A percentile compares a stretch with the other conserved stretches of the same genome.
Evolutionary conservation across 2,329 filamentous ascomycete genomes (phyloP).

Genomic region (Venturia effusa): DNA sequence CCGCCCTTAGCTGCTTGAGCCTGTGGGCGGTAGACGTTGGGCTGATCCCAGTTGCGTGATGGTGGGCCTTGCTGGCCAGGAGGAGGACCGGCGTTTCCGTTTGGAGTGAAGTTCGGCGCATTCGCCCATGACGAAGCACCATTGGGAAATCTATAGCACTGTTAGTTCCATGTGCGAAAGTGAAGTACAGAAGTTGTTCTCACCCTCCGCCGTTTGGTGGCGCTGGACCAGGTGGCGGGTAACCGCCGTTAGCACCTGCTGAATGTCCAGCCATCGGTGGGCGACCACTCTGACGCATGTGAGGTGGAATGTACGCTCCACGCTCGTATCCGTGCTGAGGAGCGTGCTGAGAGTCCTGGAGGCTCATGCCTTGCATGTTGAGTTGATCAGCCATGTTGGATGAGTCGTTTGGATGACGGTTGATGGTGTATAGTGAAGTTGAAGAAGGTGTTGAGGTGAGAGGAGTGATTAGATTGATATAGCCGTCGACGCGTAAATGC

Average conservation of each 20-base stretch:
- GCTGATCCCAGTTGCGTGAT: conserved; percentile 8
- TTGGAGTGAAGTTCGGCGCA: conserved; percentile 46
- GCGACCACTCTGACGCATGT: conserved; percentile 58
- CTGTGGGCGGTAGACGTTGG: conserved; percentile 6
- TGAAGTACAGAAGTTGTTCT: not conserved
- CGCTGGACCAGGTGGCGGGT: not conserved
- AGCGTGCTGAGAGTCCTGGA: conserved; percentile 56
- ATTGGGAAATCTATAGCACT: not conserved
- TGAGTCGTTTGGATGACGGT: not conserved
- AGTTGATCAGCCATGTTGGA: conserved; percentile 70
- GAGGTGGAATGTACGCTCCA: conserved; percentile 75
- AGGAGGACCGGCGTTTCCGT: conserved; percentile 14
- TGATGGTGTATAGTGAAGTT: not conserved
- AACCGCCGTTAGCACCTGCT: conserved; percentile 9
- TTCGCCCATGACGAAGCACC: conserved; percentile 34
- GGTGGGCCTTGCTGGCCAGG: conserved; percentile 1
- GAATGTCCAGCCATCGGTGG: conserved; percentile 37
- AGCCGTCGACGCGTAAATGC: not conserved
- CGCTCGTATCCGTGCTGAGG: conserved; percentile 41
- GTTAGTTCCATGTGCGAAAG: not conserved
- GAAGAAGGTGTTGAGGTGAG: not conserved
- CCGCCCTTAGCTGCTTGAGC: conserved; percentile 1
- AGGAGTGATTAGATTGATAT: not conserved
- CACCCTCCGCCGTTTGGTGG: conserved; percentile 7
- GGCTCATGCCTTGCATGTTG: conserved; percentile 66